A percentile compares a stretch with the other conserved stretches of the same genome.
These are phyloP conservation scores for Prillingera fragicola DNA, from an alignment of 1,284 basidiomycete species.

Conservation along the genomic window DNA sequence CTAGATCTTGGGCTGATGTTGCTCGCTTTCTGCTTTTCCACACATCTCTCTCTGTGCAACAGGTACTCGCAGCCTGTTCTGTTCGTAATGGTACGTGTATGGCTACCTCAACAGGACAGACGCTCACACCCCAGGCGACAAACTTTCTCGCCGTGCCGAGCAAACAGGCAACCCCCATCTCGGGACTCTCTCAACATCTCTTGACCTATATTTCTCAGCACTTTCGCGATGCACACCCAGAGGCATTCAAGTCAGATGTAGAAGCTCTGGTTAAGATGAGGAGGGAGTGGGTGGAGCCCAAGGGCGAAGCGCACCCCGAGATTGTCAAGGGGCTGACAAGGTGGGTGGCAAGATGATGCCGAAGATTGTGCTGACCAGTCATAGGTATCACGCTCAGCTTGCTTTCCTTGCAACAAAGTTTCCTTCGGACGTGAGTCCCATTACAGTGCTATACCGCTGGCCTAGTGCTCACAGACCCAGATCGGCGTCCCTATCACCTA, in stretches of 20 bases:
- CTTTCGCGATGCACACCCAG: constrained; percentile 73
- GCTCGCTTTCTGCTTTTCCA: no score
- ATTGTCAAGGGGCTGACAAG: constrained; percentile 42
- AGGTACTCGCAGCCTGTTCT: no score
- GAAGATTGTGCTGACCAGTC: not conserved
- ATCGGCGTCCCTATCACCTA: constrained; percentile 73
- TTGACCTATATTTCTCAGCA: constrained; percentile 63
- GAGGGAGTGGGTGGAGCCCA: constrained; percentile 56
- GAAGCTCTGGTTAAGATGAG: constrained; percentile 64
- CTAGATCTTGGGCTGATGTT: no score
- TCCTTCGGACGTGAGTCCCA: constrained; percentile 58
- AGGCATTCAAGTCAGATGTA: constrained; percentile 79
- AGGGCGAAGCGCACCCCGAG: constrained; percentile 54
- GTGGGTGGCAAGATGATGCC: constrained; percentile 50
- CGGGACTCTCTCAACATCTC: constrained; percentile 56
- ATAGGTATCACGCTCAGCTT: constrained; percentile 84
- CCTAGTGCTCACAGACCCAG: no score
- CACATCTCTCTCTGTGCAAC: no score
- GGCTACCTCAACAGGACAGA: no score
- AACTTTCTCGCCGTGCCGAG: constrained; percentile 73
- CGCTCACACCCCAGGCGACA: constrained; percentile 16
- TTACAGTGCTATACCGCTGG: not conserved
- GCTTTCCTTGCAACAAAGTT: constrained; percentile 68
- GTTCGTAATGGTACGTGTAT: no score
- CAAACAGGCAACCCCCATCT: constrained; percentile 63